A percentile compares a stretch with the other conserved stretches of the same genome.
Evolutionary conservation across 1,284 basidiomycete genomes (phyloP).

Genomic region (Ceratobasidium sp.): DNA sequence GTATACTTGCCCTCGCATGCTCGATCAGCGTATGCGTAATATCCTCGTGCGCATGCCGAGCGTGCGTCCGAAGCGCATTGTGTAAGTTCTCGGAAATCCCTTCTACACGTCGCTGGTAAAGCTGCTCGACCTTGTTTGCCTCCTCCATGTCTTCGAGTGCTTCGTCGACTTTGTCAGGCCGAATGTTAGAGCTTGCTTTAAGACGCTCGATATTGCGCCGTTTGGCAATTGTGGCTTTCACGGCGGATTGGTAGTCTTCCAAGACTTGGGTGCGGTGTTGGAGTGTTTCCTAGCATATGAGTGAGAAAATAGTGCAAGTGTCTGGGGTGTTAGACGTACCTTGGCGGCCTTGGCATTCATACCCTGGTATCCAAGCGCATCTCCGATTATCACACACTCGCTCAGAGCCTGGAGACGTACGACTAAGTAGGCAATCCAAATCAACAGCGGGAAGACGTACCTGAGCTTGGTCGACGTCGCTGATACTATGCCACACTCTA

Average conservation of each 20-base stretch:
- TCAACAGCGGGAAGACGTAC: constrained; percentile 48
- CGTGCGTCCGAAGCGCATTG: constrained; percentile 82
- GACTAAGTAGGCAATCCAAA: not conserved
- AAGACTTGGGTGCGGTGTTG: constrained; percentile 86
- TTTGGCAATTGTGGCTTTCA: constrained; percentile 91
- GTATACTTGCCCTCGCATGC: constrained; percentile 87
- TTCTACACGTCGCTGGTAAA: constrained; percentile 80
- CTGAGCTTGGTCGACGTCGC: constrained; percentile 86
- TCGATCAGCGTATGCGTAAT: constrained; percentile 87
- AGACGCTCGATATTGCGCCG: constrained; percentile 88
- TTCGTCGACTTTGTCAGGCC: constrained; percentile 88
- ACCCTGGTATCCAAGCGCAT: constrained; percentile 92
- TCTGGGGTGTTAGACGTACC: constrained; percentile 48
- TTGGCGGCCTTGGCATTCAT: constrained; percentile 94
- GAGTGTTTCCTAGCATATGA: constrained; percentile 70
- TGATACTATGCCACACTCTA: constrained; percentile 82
- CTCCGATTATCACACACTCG: constrained; percentile 91
- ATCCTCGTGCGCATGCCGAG: constrained; percentile 86
- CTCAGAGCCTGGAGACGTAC: constrained; percentile 67
- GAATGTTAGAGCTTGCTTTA: constrained; percentile 83
- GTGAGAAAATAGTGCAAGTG: not conserved
- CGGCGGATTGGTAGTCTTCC: constrained; percentile 91
- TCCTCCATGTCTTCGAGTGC: constrained; percentile 94
- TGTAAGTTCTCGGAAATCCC: constrained; percentile 93
- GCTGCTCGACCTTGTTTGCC: constrained; percentile 87